phyloP scores from a whole-genome alignment of 1,284 basidiomycete species.

The Ganoderma sinense region DNA sequence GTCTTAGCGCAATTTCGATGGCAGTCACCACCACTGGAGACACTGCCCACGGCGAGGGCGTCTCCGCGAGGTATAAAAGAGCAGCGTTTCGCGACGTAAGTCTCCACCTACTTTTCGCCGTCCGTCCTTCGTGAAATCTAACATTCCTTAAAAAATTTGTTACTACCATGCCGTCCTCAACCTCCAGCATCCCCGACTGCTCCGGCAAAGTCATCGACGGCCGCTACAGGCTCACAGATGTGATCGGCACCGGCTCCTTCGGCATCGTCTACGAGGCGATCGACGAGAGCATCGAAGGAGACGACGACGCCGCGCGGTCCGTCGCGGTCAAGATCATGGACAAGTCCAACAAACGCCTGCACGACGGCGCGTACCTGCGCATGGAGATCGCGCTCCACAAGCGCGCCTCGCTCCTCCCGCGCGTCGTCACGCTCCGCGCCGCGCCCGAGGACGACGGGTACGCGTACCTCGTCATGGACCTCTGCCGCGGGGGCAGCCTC shows the following conservation, averaged over 20 bases:
- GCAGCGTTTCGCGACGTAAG: background rate
- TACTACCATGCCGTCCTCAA: constrained; percentile 4
- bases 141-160: background rate
- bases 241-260: constrained; percentile 12
- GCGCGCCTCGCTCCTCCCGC: constrained; percentile 58
- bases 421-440: constrained; percentile 64
- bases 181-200: constrained; percentile 27
- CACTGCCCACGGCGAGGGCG: background rate
- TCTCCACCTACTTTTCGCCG: background rate
- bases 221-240: constrained; percentile 49
- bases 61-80: background rate
- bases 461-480: constrained; percentile 67
- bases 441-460: constrained; percentile 58
- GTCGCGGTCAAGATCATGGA: constrained; percentile 28
- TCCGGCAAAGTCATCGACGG: constrained; percentile 33
- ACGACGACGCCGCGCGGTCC: constrained; percentile 54
- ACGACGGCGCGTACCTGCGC: constrained; percentile 1
- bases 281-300: constrained; percentile 63
- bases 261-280: constrained; percentile 33
- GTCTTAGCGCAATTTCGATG: background rate
- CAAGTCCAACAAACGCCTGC: constrained; percentile 28
- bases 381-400: constrained; percentile 52
- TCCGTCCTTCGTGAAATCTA: background rate
- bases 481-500: constrained; percentile 67
- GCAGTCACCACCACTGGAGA: background rate